Conservation (phyloP, 2,329 filamentous ascomycete species). For the Parastagonospora avenae region DNA sequence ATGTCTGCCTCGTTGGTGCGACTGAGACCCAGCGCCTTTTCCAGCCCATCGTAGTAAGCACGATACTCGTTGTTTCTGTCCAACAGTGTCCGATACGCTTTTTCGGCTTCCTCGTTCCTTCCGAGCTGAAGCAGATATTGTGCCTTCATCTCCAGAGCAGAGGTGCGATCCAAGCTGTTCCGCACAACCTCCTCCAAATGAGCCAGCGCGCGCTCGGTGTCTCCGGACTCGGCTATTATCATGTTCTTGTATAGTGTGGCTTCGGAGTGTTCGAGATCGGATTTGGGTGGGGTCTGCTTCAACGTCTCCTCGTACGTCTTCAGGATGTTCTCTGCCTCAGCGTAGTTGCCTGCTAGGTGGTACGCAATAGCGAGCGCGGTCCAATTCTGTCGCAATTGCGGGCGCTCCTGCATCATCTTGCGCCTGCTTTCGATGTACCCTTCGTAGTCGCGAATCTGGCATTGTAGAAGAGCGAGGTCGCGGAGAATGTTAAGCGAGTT, state of each 20-base stretch:
- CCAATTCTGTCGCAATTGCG: conserved; percentile 89
- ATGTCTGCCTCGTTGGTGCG: conserved; percentile 65
- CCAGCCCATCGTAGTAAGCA: conserved; percentile 80
- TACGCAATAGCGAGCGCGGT: conserved; percentile 94
- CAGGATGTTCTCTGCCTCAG: conserved; percentile 87
- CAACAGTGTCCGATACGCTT: conserved; percentile 79
- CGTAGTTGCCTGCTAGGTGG: conserved; percentile 84
- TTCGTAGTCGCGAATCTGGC: conserved; percentile 94
- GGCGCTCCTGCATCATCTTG: conserved; percentile 83
- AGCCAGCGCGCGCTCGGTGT: conserved; percentile 80
- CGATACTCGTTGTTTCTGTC: conserved; percentile 89
- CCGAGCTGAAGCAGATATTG: conserved; percentile 81
- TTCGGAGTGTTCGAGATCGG: conserved; percentile 91
- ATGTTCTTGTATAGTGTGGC: conserved; percentile 93
- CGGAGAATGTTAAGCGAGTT: conserved; percentile 92
- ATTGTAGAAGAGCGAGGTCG: conserved; percentile 88
- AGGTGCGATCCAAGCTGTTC: conserved; percentile 79
- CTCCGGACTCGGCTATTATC: conserved; percentile 88
- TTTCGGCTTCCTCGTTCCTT: conserved; percentile 77
- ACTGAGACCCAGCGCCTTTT: conserved; percentile 69
- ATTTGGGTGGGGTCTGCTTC: conserved; percentile 75
- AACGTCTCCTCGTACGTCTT: conserved; percentile 92
- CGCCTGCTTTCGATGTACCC: conserved; percentile 91
- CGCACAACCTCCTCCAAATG: conserved; percentile 81
- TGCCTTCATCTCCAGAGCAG: conserved; percentile 83